phyloP scores from a whole-genome alignment of 495 filamentous ascomycete genomes.

The Penicillium lagena region DNA sequence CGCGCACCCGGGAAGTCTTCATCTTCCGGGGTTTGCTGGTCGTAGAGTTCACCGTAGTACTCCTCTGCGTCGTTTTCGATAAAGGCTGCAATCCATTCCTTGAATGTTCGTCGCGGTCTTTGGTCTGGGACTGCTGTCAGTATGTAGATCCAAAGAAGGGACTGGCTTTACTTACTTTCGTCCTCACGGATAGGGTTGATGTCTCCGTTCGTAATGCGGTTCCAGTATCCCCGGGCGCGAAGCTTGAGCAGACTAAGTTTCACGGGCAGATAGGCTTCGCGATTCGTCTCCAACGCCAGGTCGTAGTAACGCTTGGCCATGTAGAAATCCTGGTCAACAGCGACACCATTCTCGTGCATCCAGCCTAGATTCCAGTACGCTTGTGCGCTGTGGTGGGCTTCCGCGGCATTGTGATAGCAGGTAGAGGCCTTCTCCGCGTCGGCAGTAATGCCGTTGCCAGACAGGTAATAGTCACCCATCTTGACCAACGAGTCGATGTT shows the following conservation, averaged over 20 bases:
- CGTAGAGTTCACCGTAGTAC: constrained; percentile 45
- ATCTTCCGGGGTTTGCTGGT: constrained; percentile 51
- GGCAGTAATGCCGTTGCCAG: constrained; percentile 60
- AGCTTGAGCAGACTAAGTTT: constrained; percentile 83
- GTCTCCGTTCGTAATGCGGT: constrained; percentile 79
- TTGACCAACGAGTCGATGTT: constrained; percentile 95
- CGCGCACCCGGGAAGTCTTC: constrained; percentile 46
- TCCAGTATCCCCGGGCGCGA: constrained; percentile 82
- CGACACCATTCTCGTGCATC: constrained; percentile 98
- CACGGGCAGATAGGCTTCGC: constrained; percentile 92
- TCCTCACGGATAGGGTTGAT: constrained; percentile 89
- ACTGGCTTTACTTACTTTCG: constrained; percentile 51
- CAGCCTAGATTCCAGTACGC: constrained; percentile 96
- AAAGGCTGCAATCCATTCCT: constrained; percentile 80
- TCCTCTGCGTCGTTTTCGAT: constrained; percentile 61
- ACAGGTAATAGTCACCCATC: constrained; percentile 95
- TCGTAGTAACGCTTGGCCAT: constrained; percentile 97
- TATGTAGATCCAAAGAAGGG: too few species aligned
- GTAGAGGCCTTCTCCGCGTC: constrained; percentile 85
- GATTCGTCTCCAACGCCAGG: constrained; percentile 80
- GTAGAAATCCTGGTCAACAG: constrained; percentile 92
- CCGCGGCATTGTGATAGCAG: constrained; percentile 88
- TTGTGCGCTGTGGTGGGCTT: constrained; percentile 85
- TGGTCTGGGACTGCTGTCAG: constrained; percentile 32
- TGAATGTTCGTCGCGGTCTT: constrained; percentile 66